phyloP scores from a whole-genome alignment of 108 stramenopile genomes.

The Nannochloropsis gaditana region DNA sequence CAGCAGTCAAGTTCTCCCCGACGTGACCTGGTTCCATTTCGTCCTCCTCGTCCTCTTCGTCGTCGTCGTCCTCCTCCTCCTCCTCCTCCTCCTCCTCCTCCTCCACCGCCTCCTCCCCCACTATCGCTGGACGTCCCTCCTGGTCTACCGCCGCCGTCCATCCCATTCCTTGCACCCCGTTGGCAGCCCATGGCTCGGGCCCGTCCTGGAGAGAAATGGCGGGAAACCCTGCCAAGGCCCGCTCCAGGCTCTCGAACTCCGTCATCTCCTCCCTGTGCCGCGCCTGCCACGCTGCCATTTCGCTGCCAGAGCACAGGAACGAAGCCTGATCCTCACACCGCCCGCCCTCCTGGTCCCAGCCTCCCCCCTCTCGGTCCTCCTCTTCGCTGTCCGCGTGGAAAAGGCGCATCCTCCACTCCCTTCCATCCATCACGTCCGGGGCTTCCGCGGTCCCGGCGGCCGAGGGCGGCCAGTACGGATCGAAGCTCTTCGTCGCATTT shows the following conservation, averaged over 20 bases:
- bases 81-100: background rate
- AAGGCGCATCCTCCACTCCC: background rate
- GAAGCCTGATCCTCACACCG: background rate
- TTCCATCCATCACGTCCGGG: background rate
- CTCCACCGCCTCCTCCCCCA: background rate
- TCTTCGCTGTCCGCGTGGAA: background rate
- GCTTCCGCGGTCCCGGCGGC: background rate
- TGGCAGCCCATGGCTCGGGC: background rate
- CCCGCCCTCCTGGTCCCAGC: background rate
- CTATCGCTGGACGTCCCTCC: background rate
- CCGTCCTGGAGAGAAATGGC: background rate
- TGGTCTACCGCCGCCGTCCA: background rate
- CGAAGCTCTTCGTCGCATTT: background rate
- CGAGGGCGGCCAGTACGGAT: background rate
- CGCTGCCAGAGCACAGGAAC: background rate
- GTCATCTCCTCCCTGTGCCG: constrained; percentile 1
- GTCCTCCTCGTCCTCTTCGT: background rate
- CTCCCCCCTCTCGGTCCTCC: background rate
- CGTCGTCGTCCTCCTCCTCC: background rate
- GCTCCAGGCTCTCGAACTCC: background rate
- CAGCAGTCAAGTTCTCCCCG: no score
- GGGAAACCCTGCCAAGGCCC: background rate
- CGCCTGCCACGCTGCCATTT: background rate
- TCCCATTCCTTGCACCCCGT: no score
- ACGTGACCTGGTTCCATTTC: background rate